These are phyloP conservation scores for Solanum habrochaites DNA, from an alignment of 257 asterid species.

Conservation along the genomic window DNA sequence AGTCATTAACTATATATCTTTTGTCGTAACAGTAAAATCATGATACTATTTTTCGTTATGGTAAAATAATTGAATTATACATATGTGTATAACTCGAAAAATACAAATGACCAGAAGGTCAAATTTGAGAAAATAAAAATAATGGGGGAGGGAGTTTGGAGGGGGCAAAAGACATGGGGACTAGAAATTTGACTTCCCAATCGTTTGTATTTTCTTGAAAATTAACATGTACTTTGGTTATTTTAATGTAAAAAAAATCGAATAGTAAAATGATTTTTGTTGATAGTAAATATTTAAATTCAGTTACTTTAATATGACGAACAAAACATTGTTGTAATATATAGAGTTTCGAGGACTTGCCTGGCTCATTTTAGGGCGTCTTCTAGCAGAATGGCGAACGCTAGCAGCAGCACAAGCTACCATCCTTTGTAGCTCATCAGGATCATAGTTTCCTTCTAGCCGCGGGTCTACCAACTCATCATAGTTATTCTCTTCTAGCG, in stretches of 20 bases:
- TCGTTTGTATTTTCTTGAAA: neutral
- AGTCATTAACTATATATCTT: neutral
- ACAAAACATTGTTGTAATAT: neutral
- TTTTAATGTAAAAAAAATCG: neutral
- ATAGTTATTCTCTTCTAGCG: slow-evolving; percentile 44
- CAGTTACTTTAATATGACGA: neutral
- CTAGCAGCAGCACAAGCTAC: slow-evolving; percentile 62
- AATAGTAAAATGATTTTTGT: neutral
- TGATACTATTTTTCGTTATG: neutral
- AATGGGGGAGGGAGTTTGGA: too few relatives aligned
- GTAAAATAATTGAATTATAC: neutral
- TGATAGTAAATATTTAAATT: neutral
- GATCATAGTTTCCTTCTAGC: slow-evolving; percentile 33
- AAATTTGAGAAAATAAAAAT: too few relatives aligned
- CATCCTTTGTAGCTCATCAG: slow-evolving; percentile 50
- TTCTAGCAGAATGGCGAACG: slow-evolving; percentile 79
- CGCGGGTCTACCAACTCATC: slow-evolving; percentile 51
- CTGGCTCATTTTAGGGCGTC: slow-evolving; percentile 94
- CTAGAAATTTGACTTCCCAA: neutral
- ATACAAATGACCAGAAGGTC: neutral
- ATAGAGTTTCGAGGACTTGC: slow-evolving; percentile 5
- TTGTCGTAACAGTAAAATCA: neutral
- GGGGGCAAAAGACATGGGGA: too few relatives aligned
- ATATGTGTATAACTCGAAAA: neutral
- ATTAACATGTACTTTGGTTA: neutral